Conservation (phyloP, 1,139 yeast species). For the Saccharomyces hybrid region DNA sequence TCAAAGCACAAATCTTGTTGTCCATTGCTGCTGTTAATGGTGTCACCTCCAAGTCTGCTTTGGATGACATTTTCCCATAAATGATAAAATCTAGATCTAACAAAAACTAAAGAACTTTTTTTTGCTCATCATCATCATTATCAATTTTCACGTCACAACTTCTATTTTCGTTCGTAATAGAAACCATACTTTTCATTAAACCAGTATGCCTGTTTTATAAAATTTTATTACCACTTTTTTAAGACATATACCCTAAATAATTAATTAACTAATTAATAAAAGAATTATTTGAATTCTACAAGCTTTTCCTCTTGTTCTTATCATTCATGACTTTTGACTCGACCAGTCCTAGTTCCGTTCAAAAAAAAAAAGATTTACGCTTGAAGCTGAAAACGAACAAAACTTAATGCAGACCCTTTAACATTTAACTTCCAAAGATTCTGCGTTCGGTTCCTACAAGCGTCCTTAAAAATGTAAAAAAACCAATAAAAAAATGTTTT, state of each 20-base stretch:
- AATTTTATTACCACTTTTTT: not conserved
- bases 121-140: not conserved
- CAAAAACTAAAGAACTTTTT: not conserved
- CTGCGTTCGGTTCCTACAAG: too few species aligned
- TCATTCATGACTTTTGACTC: not conserved
- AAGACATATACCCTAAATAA: not conserved
- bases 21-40: slow-evolving; percentile 26
- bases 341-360: too few species aligned
- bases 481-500: too few species aligned
- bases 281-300: not conserved
- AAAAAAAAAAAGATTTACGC: too few species aligned
- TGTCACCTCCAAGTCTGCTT: slow-evolving; percentile 15
- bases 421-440: too few species aligned
- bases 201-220: not conserved
- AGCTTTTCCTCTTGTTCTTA: not conserved
- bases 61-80: slow-evolving; percentile 16
- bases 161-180: not conserved
- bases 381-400: not conserved
- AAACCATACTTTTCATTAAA: not conserved
- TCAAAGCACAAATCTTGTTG: slow-evolving; percentile 27
- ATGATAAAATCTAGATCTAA: not conserved
- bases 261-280: not conserved
- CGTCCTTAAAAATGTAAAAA: too few species aligned
- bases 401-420: not conserved
- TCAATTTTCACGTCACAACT: not conserved